Evolutionary conservation across 345 rosid species (phyloP).

Genomic region (Combretum micranthum): DNA sequence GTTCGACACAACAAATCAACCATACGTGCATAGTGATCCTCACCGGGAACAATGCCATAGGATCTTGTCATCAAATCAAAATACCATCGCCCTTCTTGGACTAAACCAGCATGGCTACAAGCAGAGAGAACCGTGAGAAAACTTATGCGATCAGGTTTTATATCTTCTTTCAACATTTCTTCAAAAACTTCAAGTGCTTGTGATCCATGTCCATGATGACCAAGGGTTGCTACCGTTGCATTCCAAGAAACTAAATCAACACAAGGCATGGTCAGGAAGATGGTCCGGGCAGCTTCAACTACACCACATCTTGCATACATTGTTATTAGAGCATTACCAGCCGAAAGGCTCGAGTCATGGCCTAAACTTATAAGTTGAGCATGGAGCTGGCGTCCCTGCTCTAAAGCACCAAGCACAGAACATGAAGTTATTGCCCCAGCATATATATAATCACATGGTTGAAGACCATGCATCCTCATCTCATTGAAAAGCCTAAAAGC

Average conservation of each 20-base stretch:
- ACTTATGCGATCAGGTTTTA: conserved; percentile 39
- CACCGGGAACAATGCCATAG: conserved; percentile 32
- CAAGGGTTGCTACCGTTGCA: conserved; percentile 48
- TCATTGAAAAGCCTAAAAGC: conserved; percentile 34
- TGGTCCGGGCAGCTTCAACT: conserved; percentile 26
- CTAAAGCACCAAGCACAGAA: conserved; percentile 37
- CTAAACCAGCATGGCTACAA: conserved; percentile 43
- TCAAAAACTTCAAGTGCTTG: conserved; percentile 35
- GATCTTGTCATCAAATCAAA: conserved; percentile 26
- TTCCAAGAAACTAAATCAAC: conserved; percentile 48
- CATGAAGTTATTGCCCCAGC: conserved; percentile 45
- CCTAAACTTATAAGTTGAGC: conserved; percentile 35
- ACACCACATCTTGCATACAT: conserved; percentile 48
- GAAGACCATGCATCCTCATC: conserved; percentile 32
- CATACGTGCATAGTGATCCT: conserved; percentile 45
- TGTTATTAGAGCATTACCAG: conserved; percentile 46
- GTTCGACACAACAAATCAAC: conserved; percentile 48
- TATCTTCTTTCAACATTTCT: conserved; percentile 34
- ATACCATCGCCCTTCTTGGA: conserved; percentile 31
- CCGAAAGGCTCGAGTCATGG: conserved; percentile 39
- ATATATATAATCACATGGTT: conserved; percentile 43
- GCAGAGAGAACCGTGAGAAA: conserved; percentile 48
- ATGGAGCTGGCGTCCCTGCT: conserved; percentile 46
- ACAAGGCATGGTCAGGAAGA: conserved; percentile 35
- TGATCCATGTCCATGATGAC: conserved; percentile 42